phyloP scores from a whole-genome alignment of 2,329 filamentous ascomycete species.

The Fusarium aywerte region DNA sequence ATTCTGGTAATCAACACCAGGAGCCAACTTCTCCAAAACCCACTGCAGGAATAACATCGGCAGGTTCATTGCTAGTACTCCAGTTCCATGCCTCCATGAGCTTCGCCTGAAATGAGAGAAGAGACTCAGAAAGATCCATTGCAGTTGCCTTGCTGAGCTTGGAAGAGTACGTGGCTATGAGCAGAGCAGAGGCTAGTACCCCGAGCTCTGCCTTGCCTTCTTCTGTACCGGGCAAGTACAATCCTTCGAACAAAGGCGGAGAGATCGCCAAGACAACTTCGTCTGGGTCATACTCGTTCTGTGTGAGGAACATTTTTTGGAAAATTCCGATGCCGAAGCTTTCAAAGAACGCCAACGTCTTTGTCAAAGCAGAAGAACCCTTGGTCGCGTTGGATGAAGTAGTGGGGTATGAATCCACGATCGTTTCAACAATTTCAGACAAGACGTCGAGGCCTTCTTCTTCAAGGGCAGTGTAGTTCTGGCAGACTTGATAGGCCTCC shows the following conservation, averaged over 20 bases:
- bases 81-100: not conserved
- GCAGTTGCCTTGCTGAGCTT: conserved; percentile 11
- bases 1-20: conserved; percentile 22
- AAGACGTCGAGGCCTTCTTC: conserved; percentile 67
- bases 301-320: not conserved
- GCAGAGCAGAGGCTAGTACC: conserved; percentile 7
- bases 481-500: conserved; percentile 71
- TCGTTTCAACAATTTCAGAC: conserved; percentile 60
- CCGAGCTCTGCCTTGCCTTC: not conserved
- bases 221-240: not conserved
- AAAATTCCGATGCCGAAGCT: conserved; percentile 21
- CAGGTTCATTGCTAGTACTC: not conserved
- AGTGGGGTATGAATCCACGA: conserved; percentile 22
- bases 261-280: not conserved
- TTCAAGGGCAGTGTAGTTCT: conserved; percentile 69
- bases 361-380: conserved; percentile 7
- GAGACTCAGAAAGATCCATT: not conserved
- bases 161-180: conserved; percentile 18
- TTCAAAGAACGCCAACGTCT: conserved; percentile 24
- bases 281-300: conserved; percentile 6
- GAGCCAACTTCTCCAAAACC: conserved; percentile 6
- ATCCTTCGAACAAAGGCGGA: not conserved
- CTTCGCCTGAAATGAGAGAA: not conserved
- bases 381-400: not conserved
- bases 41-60: not conserved